Base-by-base conservation (phyloP, 2,329 filamentous ascomycete species). In the Fusarium duplospermum region DNA sequence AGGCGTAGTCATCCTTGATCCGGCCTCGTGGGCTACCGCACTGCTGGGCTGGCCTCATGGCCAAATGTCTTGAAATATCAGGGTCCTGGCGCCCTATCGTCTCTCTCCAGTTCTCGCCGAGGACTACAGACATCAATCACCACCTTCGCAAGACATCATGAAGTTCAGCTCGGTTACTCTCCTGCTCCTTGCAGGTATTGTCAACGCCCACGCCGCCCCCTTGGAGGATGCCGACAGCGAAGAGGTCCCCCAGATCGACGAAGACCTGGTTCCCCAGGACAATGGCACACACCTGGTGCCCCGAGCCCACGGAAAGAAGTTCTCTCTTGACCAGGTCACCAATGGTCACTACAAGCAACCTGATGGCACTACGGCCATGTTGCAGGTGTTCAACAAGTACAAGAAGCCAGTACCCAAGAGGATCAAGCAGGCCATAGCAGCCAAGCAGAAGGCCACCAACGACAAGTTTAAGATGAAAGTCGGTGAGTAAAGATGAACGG, bases 351-450 rank as follows among this genome's bases (percentile, higher is more conserved):
- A 81, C 71, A 69, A 70, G 10, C 78, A 77, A 11, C 81, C 82
- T 13, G 82, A 81, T 67, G 84, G 60, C 56, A 73, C 77, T 0
- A 64, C 74, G 27, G 76, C 78, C 11, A 78, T 82, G 11, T 67
- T 81, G 42, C 76, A 78, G 24, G 82, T 82, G 1, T 81, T 82
- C 33, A 67, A 80, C 64, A 86, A 86, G 72, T 86, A 84, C 64
- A 79, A 79, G 13, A 77, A 77, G 40, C 67, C 72, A 4, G 59
- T 84, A 6, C 81, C 83, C 2, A 56, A 74, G 7, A 52, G 56
- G 5, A 59, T 84, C 14, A 66, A 74, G 35, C 58, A 75, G 7
- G 79, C 80, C 8, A 29, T 81, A 4, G 61, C 76, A 56, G 64
- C 57, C 14, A 72, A 80, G 45, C 61, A 66, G 3, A 42, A 76